phyloP scores from a whole-genome alignment of 2,329 filamentous ascomycete genomes.

The Alternaria metachromatica region DNA sequence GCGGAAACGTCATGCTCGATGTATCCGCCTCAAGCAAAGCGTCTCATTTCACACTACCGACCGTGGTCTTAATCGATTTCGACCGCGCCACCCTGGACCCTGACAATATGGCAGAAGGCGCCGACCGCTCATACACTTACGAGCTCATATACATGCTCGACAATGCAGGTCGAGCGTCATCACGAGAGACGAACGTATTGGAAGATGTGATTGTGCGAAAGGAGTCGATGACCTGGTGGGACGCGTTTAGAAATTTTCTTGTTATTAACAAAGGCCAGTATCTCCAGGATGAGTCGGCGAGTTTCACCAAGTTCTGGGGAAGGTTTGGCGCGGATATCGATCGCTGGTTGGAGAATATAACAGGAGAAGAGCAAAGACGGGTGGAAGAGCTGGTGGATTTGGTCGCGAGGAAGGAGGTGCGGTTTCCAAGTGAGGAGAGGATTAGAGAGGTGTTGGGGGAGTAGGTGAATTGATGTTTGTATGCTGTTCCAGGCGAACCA shows the following conservation, averaged over 20 bases:
- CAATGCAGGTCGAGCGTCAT: neutral
- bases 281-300: neutral
- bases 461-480: neutral
- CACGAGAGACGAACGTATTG: neutral
- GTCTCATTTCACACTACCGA: neutral
- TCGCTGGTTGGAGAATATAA: neutral
- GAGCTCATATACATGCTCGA: neutral
- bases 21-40: neutral
- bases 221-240: neutral
- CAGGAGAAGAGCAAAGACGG: neutral
- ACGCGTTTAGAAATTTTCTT: neutral
- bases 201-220: neutral
- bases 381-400: neutral
- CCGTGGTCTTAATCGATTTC: neutral
- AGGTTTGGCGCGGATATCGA: neutral
- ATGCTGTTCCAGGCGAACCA: too few relatives aligned
- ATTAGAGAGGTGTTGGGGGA: neutral
- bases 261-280: neutral
- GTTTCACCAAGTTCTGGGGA: neutral
- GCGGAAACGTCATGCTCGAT: neutral
- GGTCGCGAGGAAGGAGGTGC: neutral
- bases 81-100: neutral
- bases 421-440: neutral
- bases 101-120: neutral
- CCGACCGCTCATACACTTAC: neutral